These are phyloP conservation scores for Trypanosoma caninum DNA, from an alignment of 208 protist genomes.

Conservation along the genomic window DNA sequence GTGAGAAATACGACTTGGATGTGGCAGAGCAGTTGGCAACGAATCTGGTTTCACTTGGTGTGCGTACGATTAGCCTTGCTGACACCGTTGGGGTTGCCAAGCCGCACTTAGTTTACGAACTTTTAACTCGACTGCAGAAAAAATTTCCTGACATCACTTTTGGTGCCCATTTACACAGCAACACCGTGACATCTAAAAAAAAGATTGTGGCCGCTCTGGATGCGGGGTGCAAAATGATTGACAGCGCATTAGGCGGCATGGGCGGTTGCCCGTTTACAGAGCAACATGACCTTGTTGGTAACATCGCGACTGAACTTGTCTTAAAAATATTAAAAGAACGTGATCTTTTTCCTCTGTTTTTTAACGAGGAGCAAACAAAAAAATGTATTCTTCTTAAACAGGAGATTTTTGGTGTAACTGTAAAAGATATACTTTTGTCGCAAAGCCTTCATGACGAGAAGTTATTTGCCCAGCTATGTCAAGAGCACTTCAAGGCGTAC, in stretches of 20 bases:
- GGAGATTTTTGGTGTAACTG: slow-evolving; percentile 36
- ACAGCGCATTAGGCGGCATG: slow-evolving; percentile 40
- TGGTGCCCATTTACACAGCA: slow-evolving; percentile 38
- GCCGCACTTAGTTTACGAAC: slow-evolving; percentile 18
- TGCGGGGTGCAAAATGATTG: slow-evolving; percentile 25
- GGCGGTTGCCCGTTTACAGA: slow-evolving; percentile 41
- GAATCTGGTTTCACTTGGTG: slow-evolving; percentile 14
- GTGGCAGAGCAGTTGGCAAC: slow-evolving; percentile 19
- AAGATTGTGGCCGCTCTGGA: slow-evolving; percentile 28
- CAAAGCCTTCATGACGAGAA: slow-evolving; percentile 26
- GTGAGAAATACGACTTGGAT: slow-evolving; percentile 22
- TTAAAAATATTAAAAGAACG: slow-evolving; percentile 19
- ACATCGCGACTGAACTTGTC: slow-evolving; percentile 32
- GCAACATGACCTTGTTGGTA: slow-evolving; percentile 28
- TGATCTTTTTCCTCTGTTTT: not conserved
- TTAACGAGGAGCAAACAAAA: slow-evolving; percentile 16
- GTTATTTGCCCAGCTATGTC: slow-evolving; percentile 21
- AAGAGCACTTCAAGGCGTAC: slow-evolving; percentile 23
- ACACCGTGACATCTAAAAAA: slow-evolving; percentile 11
- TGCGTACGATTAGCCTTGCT: slow-evolving; percentile 33
- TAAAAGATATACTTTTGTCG: slow-evolving; percentile 34
- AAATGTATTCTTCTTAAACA: slow-evolving; percentile 31
- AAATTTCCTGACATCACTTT: slow-evolving; percentile 24
- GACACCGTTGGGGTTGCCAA: slow-evolving; percentile 32
- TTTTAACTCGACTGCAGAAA: slow-evolving; percentile 17